phyloP scores from a whole-genome alignment of 768 basidiomycete genomes.

The Stropharia rugosoannulata region DNA sequence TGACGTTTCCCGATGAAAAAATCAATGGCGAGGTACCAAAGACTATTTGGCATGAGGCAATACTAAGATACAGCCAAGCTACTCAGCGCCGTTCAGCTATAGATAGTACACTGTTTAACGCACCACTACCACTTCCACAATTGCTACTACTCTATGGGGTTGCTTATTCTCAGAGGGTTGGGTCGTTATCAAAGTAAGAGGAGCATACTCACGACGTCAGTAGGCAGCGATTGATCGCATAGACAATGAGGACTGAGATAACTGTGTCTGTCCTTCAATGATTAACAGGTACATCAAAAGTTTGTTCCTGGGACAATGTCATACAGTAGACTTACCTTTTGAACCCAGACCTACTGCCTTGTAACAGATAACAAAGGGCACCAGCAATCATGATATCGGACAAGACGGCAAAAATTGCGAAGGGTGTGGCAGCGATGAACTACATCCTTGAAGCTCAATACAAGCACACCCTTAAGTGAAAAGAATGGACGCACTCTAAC shows the following conservation, averaged over 20 bases:
- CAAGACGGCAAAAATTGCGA: conserved; percentile 42
- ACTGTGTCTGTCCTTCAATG: conserved; percentile 37
- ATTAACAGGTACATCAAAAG: not conserved
- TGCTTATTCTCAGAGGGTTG: not conserved
- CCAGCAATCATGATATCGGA: conserved; percentile 44
- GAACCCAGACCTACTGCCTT: conserved; percentile 37
- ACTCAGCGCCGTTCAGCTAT: no score
- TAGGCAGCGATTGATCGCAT: conserved; percentile 49
- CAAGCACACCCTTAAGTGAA: not conserved
- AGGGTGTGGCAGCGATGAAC: conserved; percentile 41
- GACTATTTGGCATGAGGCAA: conserved; percentile 26
- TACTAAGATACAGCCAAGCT: conserved; percentile 17
- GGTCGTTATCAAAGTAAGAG: not conserved
- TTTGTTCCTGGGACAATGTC: not conserved
- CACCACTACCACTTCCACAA: conserved; percentile 38
- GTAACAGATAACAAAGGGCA: conserved; percentile 40
- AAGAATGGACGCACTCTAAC: conserved; percentile 27
- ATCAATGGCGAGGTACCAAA: conserved; percentile 39
- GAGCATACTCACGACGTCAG: conserved; percentile 39
- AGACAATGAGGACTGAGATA: conserved; percentile 43
- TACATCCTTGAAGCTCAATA: conserved; percentile 10
- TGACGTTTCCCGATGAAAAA: conserved; percentile 48
- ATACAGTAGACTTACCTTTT: conserved; percentile 21
- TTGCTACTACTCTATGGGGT: conserved; percentile 29
- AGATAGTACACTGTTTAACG: conserved; percentile 1